Evolutionary conservation across 257 asterid genomes (phyloP).

Genomic region (Catharanthus roseus): DNA sequence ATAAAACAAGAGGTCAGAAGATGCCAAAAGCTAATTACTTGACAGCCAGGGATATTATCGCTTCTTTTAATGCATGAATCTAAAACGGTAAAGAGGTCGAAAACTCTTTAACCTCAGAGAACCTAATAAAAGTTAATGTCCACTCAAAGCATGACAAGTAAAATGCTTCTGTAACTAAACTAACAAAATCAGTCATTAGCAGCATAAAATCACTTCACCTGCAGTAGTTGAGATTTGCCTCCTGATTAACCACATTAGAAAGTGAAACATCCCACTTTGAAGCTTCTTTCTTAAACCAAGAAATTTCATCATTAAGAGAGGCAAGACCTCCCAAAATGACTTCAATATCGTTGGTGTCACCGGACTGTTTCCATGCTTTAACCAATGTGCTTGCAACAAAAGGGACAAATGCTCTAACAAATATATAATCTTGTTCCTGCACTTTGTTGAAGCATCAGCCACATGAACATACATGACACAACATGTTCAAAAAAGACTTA

Average conservation of each 20-base stretch:
- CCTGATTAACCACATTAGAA: slow-evolving; percentile 43
- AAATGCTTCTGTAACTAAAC: neutral
- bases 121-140: neutral
- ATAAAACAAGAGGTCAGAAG: neutral
- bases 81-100: neutral
- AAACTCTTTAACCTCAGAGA: neutral
- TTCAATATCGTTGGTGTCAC: slow-evolving; percentile 50
- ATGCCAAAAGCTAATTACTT: neutral
- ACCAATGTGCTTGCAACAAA: slow-evolving; percentile 53
- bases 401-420: slow-evolving; percentile 70
- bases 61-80: neutral
- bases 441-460: neutral
- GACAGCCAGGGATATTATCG: neutral
- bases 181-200: neutral
- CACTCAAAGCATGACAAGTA: neutral
- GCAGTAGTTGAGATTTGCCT: slow-evolving; percentile 61
- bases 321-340: slow-evolving; percentile 61
- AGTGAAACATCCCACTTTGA: slow-evolving; percentile 61
- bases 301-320: slow-evolving; percentile 62
- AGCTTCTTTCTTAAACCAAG: slow-evolving; percentile 83
- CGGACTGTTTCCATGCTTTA: slow-evolving; percentile 70
- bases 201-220: slow-evolving; percentile 40
- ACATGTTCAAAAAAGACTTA: neutral
- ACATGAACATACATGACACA: neutral
- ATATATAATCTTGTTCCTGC: slow-evolving; percentile 85